phyloP scores from a whole-genome alignment of 306 rosid genomes.

The Cotoneaster glaucophyllus region DNA sequence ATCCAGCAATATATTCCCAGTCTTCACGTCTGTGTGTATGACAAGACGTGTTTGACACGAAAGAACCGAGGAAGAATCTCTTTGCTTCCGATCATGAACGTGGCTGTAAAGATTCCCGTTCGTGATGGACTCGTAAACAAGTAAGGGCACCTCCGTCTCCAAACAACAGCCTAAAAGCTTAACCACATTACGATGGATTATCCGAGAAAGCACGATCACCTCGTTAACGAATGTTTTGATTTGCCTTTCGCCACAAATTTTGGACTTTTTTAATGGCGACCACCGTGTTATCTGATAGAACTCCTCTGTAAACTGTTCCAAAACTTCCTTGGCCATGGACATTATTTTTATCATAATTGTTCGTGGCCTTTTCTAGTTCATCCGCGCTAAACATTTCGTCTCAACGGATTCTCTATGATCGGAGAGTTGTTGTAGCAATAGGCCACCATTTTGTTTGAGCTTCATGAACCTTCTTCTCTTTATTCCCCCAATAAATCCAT shows the following conservation, averaged over 20 bases:
- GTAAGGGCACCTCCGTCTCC: not conserved
- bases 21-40: not conserved
- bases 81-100: not conserved
- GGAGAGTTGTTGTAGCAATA: not conserved
- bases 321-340: not conserved
- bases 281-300: not conserved
- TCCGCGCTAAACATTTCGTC: not conserved
- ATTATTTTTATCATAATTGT: not conserved
- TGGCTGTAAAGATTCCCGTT: not conserved
- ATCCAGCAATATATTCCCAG: not conserved
- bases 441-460: not conserved
- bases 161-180: not conserved
- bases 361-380: not conserved
- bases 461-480: not conserved
- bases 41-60: not conserved
- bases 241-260: not conserved
- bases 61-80: not conserved
- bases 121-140: not conserved
- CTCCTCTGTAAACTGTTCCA: not conserved
- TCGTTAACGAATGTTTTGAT: not conserved
- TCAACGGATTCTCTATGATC: not conserved
- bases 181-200: not conserved
- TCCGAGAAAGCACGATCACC: not conserved
- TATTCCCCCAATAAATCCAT: not conserved
- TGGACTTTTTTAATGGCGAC: not conserved